phyloP scores from a whole-genome alignment of 129 eudicot genomes.

The Tagetes patula region DNA sequence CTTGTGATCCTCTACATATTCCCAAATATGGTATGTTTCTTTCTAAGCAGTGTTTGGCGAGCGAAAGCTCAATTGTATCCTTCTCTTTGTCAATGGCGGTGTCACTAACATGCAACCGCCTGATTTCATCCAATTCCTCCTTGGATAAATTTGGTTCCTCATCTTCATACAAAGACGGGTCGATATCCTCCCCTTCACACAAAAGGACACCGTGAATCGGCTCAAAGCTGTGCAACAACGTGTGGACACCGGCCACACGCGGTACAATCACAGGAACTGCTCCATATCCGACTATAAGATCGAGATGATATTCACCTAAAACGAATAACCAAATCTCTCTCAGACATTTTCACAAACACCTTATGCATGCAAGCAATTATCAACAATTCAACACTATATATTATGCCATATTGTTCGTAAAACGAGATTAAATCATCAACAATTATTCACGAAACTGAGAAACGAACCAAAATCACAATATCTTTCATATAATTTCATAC shows the following conservation, averaged over 20 bases:
- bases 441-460: neutral
- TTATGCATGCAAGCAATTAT: neutral
- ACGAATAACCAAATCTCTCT: neutral
- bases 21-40: conserved; percentile 88
- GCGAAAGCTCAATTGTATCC: conserved; percentile 70
- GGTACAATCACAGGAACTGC: conserved; percentile 95
- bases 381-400: too few relatives aligned
- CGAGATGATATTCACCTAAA: conserved; percentile 90
- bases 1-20: conserved; percentile 90
- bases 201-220: conserved; percentile 96
- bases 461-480: neutral
- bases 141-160: conserved; percentile 46
- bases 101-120: conserved; percentile 62
- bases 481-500: neutral
- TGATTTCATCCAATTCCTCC: conserved; percentile 70
- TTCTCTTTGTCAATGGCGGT: conserved; percentile 89
- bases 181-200: conserved; percentile 97
- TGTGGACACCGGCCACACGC: conserved; percentile 76
- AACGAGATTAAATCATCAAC: neutral
- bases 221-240: conserved; percentile 77
- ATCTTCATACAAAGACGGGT: conserved; percentile 65
- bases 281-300: conserved; percentile 83
- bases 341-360: neutral
- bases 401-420: neutral
- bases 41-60: conserved; percentile 85